These are phyloP conservation scores for Ceratocystis colombiana DNA, from an alignment of 2,329 filamentous ascomycete genomes.

Conservation along the genomic window DNA sequence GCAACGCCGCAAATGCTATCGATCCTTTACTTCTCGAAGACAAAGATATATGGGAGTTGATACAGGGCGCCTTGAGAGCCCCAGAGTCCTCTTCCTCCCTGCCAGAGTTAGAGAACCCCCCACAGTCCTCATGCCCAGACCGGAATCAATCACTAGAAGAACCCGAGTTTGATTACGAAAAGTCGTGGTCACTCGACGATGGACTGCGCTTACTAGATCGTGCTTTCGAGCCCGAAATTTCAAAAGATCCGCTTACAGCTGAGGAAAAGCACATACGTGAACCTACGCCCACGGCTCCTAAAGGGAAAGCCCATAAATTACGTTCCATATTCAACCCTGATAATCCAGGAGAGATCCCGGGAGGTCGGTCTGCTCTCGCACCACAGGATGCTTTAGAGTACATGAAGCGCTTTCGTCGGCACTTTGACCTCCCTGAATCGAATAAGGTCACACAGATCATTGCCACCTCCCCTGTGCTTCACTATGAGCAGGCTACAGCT, in stretches of 20 bases:
- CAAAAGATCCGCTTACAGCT: slow-evolving; percentile 7
- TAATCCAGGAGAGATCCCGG: neutral
- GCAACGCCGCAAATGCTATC: neutral
- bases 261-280: slow-evolving; percentile 15
- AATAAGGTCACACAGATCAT: slow-evolving; percentile 18
- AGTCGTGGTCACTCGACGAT: slow-evolving; percentile 19
- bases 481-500: slow-evolving; percentile 18
- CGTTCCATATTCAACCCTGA: slow-evolving; percentile 8
- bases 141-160: too few species aligned
- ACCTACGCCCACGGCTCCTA: neutral
- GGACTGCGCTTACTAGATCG: slow-evolving; percentile 9
- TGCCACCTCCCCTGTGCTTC: neutral
- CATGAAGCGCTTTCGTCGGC: slow-evolving; percentile 20
- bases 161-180: slow-evolving; percentile 15
- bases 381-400: slow-evolving; percentile 18
- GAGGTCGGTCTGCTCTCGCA: neutral
- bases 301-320: neutral
- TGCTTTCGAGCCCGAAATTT: neutral
- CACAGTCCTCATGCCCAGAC: neutral
- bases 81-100: neutral
- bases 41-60: slow-evolving; percentile 16
- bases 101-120: neutral
- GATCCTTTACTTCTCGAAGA: slow-evolving; percentile 15
- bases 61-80: slow-evolving; percentile 8
- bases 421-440: neutral